phyloP scores from a whole-genome alignment of 305 asterid species.

The Caryopteris hybrid region DNA sequence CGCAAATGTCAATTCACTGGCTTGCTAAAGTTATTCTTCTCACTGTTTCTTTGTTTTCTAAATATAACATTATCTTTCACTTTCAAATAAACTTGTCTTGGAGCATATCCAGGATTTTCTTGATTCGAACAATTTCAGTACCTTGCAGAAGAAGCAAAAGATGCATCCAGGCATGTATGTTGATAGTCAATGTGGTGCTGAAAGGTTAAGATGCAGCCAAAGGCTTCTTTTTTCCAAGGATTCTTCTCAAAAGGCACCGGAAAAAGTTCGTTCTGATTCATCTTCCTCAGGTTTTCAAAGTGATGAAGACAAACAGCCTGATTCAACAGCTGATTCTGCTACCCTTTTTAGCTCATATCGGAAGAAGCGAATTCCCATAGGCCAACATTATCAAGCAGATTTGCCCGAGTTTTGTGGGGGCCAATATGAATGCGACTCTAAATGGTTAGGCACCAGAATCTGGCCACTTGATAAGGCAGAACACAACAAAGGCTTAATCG shows the following conservation, averaged over 20 bases:
- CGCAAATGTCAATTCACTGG: no score
- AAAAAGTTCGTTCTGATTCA: conserved; percentile 11
- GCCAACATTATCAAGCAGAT: conserved; percentile 48
- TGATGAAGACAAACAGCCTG: conserved; percentile 21
- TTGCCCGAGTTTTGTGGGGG: conserved; percentile 44
- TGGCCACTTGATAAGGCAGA: conserved; percentile 61
- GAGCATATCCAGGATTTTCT: neutral
- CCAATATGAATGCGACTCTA: conserved; percentile 35
- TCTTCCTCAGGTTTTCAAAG: conserved; percentile 30
- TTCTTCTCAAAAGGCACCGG: conserved; percentile 22
- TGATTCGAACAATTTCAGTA: conserved; percentile 19
- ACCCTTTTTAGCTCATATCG: conserved; percentile 15
- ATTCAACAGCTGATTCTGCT: conserved; percentile 30
- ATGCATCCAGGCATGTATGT: conserved; percentile 77
- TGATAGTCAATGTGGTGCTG: conserved; percentile 35
- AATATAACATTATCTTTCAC: neutral
- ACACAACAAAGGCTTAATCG: conserved; percentile 36
- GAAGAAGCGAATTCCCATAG: conserved; percentile 34
- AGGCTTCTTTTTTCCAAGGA: conserved; percentile 37
- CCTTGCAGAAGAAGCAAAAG: conserved; percentile 63
- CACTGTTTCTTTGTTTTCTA: neutral
- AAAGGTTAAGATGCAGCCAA: conserved; percentile 42
- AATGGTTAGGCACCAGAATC: conserved; percentile 55
- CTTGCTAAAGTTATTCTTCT: neutral
- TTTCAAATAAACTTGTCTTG: neutral